phyloP scores from a whole-genome alignment of 768 basidiomycete genomes.

The Botryobasidium botryosum region DNA sequence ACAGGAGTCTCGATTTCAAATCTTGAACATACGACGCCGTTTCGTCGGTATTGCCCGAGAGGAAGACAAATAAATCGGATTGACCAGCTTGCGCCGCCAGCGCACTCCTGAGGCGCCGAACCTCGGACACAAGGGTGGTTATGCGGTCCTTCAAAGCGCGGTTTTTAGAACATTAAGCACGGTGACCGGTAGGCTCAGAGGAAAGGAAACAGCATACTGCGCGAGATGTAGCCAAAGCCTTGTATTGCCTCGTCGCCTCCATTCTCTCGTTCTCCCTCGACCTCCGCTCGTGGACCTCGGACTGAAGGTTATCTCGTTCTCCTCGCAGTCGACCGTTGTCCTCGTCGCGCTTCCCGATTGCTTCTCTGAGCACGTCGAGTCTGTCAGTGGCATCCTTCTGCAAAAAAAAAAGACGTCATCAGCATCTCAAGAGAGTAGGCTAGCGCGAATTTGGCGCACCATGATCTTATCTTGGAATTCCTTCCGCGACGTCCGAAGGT shows the following conservation, averaged over 20 bases:
- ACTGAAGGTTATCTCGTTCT: constrained; percentile 45
- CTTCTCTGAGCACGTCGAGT: constrained; percentile 44
- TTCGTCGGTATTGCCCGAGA: constrained; percentile 32
- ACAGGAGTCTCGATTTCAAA: constrained; percentile 41
- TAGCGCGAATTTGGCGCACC: constrained; percentile 4
- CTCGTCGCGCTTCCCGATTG: constrained; percentile 44
- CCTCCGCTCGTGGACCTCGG: constrained; percentile 53
- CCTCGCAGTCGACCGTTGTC: constrained; percentile 56
- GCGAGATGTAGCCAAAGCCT: constrained; percentile 45
- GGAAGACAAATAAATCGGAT: constrained; percentile 52
- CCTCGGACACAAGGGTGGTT: constrained; percentile 48
- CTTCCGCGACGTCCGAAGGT: constrained; percentile 13
- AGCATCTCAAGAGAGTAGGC: background rate
- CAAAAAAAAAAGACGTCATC: background rate
- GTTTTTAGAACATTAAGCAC: background rate
- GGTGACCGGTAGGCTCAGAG: background rate
- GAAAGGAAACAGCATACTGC: constrained; percentile 22
- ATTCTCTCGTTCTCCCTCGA: constrained; percentile 30
- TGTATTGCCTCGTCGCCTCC: constrained; percentile 24
- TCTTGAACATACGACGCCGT: constrained; percentile 29
- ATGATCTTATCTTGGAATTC: constrained; percentile 11
- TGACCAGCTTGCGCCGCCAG: constrained; percentile 60
- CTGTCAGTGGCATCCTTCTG: constrained; percentile 30
- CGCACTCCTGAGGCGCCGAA: constrained; percentile 50
- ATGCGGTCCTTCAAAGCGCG: constrained; percentile 47